Percentiles rank a stretch among this genome's conserved stretches.
phyloP scores from a whole-genome alignment of 2,329 filamentous ascomycete genomes.

The Aureobasidium subglaciale region DNA sequence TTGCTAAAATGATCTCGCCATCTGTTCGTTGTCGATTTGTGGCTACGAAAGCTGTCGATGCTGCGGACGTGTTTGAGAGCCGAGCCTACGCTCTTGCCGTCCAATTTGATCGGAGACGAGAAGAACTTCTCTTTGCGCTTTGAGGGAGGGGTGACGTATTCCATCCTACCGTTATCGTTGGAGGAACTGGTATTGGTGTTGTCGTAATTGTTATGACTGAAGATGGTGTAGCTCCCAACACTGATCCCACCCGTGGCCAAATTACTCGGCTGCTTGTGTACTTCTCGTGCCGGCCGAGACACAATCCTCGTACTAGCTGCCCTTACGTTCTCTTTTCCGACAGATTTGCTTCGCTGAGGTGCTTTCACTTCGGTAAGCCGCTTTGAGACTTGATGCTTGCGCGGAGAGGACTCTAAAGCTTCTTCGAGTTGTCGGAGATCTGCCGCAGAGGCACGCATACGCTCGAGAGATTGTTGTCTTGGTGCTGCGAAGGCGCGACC shows the following conservation, averaged over 20 bases:
- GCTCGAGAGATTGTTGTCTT: slow-evolving; percentile 44
- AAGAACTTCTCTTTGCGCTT: slow-evolving; percentile 22
- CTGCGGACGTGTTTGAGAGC: slow-evolving; percentile 13
- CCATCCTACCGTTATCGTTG: slow-evolving; percentile 13
- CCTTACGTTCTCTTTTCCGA: neutral
- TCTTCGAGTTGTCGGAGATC: slow-evolving; percentile 36
- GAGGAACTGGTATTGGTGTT: slow-evolving; percentile 15
- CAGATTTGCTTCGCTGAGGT: slow-evolving; percentile 14
- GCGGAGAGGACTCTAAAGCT: slow-evolving; percentile 37
- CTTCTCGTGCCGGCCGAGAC: slow-evolving; percentile 14
- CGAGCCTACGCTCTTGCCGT: neutral
- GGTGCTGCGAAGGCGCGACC: slow-evolving; percentile 48
- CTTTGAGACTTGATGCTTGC: slow-evolving; percentile 28
- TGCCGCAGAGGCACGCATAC: slow-evolving; percentile 35
- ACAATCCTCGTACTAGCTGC: slow-evolving; percentile 15
- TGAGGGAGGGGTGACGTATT: slow-evolving; percentile 21
- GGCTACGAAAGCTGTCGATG: slow-evolving; percentile 12
- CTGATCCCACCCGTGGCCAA: slow-evolving; percentile 17
- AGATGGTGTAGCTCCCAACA: slow-evolving; percentile 17
- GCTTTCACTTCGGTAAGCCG: neutral
- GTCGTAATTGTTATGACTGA: slow-evolving; percentile 11
- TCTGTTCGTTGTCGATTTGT: neutral
- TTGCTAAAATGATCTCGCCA: slow-evolving; percentile 6
- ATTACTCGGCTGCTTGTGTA: slow-evolving; percentile 15
- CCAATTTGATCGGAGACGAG: neutral